phyloP scores from a whole-genome alignment of 1,284 basidiomycete genomes.

The Fomitopsis betulina region DNA sequence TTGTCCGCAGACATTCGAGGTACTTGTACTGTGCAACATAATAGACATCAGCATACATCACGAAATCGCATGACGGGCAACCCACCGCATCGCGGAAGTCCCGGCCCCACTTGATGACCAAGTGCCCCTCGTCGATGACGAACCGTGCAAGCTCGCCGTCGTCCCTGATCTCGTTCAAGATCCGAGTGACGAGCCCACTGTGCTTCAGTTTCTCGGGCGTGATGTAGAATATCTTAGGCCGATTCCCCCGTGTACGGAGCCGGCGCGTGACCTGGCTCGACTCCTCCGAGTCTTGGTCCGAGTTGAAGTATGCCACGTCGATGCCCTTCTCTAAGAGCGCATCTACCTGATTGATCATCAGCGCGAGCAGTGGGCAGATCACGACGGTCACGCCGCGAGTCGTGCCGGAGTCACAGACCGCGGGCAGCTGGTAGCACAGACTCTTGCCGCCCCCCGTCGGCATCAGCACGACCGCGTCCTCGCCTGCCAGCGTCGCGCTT shows the following conservation, averaged over 20 bases:
- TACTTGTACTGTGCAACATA: conserved; percentile 51
- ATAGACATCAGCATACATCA: conserved; percentile 10
- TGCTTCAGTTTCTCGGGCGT: conserved; percentile 88
- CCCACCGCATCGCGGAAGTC: conserved; percentile 76
- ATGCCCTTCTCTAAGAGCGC: conserved; percentile 65
- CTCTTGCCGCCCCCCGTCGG: conserved; percentile 97
- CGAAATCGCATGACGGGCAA: conserved; percentile 6
- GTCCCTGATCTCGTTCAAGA: conserved; percentile 56
- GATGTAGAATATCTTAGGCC: conserved; percentile 78
- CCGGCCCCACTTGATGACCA: conserved; percentile 84
- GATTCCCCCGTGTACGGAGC: conserved; percentile 37
- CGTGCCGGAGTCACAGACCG: conserved; percentile 69
- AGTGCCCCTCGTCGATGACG: conserved; percentile 96
- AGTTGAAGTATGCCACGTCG: conserved; percentile 70
- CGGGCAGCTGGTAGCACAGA: conserved; percentile 85
- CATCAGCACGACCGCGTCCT: conserved; percentile 93
- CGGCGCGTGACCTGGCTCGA: conserved; percentile 32
- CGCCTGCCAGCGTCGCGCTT: conserved; percentile 72
- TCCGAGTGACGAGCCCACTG: conserved; percentile 50
- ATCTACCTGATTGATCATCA: conserved; percentile 89
- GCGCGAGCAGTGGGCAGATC: conserved; percentile 83
- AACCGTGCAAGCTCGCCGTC: conserved; percentile 75
- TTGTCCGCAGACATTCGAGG: conserved; percentile 64
- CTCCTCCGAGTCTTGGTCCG: conserved; percentile 42
- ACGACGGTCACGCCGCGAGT: conserved; percentile 88